Base-by-base conservation (phyloP, 2,329 filamentous ascomycete genomes). In the Nigrospora sphaerica region DNA sequence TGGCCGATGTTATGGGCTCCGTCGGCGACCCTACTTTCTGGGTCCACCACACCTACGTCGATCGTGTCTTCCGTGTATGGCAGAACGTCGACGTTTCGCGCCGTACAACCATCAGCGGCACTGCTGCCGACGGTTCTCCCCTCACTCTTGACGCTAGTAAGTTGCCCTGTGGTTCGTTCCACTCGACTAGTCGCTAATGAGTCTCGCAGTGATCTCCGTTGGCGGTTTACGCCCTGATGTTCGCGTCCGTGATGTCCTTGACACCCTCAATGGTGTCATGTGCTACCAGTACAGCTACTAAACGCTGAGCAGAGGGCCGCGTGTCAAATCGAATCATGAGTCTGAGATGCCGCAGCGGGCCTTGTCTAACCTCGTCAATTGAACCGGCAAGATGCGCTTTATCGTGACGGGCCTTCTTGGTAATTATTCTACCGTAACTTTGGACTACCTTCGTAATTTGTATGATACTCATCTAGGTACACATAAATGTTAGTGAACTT, bases 1-100 rank as follows among this genome's bases (percentile, higher is more conserved):
- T 63, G 61, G 50, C 58, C 19, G 62, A 59, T 28, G 60, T 53
- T 54, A 60, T 62, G 52, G 61, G 55, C 3, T 62, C 60, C 1
- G 56, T 56, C 14, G 52, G 56, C n/a, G 61, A 63, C 54, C 61
- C 59, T 46, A 33, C 48, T 7, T 63, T 63, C 56, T 62, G 19
- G 3, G 19, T 47, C 28, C 45, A 47, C 40, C 45, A 47, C 23
- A 7, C 14, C 14, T 47, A 40, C 17, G 14, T 47, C 34, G 45
- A 47, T 16, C 39, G 40, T 11, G 38, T 34, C 45, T 47, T 43
- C 23, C 39, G 45, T 31, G 19, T 43, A 14, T 47, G 39, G 45
- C 45, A 47, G 33, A 59, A 61, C 52, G 56, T 49, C 48, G 52
- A 59, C 43, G 47, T 56, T 2, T 49, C 56, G 38, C 59, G 60